Conservation (phyloP, 192 early-diverging fungal genomes). For the Mortierella hygrophila region DNA sequence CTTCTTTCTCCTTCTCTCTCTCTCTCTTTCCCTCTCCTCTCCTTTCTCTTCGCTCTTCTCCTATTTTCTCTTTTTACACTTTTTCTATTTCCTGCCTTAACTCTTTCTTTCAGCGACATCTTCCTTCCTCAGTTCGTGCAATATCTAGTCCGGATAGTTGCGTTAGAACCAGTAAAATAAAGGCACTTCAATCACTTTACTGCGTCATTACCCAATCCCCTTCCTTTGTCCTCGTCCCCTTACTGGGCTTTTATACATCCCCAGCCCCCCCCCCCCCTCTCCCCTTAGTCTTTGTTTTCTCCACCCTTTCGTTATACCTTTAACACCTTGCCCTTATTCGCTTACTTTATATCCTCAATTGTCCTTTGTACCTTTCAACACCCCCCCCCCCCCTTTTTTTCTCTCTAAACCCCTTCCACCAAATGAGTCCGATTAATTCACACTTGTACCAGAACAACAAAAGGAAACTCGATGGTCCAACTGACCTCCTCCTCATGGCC, state of each 20-base stretch:
- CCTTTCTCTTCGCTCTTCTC: not conserved
- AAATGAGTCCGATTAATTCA: constrained; percentile 9
- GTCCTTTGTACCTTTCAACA: not conserved
- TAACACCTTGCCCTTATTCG: not conserved
- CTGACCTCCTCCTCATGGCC: not conserved
- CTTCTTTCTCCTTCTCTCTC: not conserved
- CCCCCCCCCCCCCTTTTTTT: not conserved
- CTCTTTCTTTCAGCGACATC: not conserved
- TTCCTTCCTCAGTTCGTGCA: too few relatives aligned
- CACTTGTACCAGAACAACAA: constrained; percentile 1
- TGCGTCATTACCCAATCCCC: too few relatives aligned
- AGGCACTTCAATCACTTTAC: too few relatives aligned
- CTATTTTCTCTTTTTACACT: not conserved
- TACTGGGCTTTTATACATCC: too few relatives aligned
- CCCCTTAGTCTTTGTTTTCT: not conserved
- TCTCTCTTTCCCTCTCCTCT: not conserved
- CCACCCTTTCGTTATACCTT: not conserved
- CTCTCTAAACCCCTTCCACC: not conserved
- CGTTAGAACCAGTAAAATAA: too few relatives aligned
- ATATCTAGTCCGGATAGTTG: too few relatives aligned
- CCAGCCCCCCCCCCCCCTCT: too few relatives aligned
- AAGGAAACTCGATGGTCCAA: constrained; percentile 8
- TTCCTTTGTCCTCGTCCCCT: too few relatives aligned
- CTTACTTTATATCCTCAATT: not conserved
- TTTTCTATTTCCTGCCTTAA: not conserved